Evolutionary conservation across 768 basidiomycete genomes (phyloP).

Genomic region (Naematelia aurantialba): DNA sequence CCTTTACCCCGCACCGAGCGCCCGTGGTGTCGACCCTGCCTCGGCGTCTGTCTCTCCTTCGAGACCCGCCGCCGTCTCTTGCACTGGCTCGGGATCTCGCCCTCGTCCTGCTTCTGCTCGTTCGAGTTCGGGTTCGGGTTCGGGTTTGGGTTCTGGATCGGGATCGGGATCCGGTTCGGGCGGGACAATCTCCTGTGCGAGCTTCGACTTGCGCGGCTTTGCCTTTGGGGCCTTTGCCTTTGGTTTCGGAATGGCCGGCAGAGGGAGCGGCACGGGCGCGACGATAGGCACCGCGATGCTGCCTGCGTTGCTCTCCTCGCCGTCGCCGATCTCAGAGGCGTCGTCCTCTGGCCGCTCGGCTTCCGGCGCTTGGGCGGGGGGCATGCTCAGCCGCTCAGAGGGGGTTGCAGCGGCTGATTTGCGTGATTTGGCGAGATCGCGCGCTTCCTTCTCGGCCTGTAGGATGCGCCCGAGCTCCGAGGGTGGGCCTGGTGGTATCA

Average conservation of each 20-base stretch:
- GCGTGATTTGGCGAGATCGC: slow-evolving; percentile 22
- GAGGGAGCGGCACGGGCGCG: neutral
- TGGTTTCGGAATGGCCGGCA: neutral
- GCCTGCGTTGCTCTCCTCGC: slow-evolving; percentile 14
- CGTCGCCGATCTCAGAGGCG: slow-evolving; percentile 22
- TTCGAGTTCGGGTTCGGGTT: neutral
- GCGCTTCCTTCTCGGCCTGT: slow-evolving; percentile 36
- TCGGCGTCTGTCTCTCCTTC: neutral
- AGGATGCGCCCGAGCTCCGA: slow-evolving; percentile 32
- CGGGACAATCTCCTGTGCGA: slow-evolving; percentile 38
- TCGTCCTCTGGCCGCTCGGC: slow-evolving; percentile 13
- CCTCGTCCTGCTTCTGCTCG: neutral
- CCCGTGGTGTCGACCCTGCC: too few relatives aligned
- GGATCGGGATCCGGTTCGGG: neutral
- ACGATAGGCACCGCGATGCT: slow-evolving; percentile 5
- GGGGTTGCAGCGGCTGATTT: slow-evolving; percentile 20
- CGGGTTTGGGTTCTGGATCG: neutral
- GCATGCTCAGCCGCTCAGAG: slow-evolving; percentile 7
- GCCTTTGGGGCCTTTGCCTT: neutral
- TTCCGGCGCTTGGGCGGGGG: slow-evolving; percentile 8
- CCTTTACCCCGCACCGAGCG: too few relatives aligned
- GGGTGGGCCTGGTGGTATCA: slow-evolving; percentile 30
- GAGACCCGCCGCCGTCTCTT: neutral
- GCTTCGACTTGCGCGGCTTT: slow-evolving; percentile 36
- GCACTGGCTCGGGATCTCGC: neutral